Evolutionary conservation across 2,329 filamentous ascomycete genomes (phyloP), one percentile per base, ranked within the genome.

Genomic region (Penicillium hesseltinei): DNA sequence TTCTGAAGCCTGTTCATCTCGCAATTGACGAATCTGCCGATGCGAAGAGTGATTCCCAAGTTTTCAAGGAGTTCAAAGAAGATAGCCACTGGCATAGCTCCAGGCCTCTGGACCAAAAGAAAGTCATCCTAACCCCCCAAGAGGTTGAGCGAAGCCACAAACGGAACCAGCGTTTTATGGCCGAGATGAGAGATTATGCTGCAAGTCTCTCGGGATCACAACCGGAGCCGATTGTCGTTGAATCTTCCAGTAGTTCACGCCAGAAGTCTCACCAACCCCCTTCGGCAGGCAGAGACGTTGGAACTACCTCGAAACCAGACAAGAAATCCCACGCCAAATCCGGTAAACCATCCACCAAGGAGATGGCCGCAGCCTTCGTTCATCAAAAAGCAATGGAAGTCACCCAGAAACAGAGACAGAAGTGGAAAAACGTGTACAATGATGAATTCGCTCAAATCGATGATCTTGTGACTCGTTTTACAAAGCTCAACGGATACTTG

Each of bases 121-220:
- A 46, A 27, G 43, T 46, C 8, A 62, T 65, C 50, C 56, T 47
- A 52, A 39, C 56, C 7, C 39, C 54, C 21, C 25, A 57, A 15
- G 57, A 62, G 58, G 51, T 38, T 46, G 57, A 15, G 75, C 68
- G 64, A 66, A 13, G 5, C 13, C 47, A 43, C n/a, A 59, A 42
- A 45, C 75, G 63, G 73, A 85, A 88, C 44, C 88, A 91, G 64
- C 79, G 77, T 51, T 86, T 84, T 66, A 88, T 89, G 82, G 81
- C 82, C 1, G 86, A 89, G 57, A 88, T 88, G 73, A 80, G 81
- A 29, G 78, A 80, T 1, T 92, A 91, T 68, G 86, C 89, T 2
- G 86, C 85, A 13, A 90, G 87, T 71, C 77, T 91, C 46, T 89
- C 86, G 0, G 42, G 36, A n/a, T 47, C 49, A 25, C 36, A 52